These are phyloP conservation scores for Volvox reticuliferus DNA, from an alignment of 139 green algal species.

Conservation along the genomic window DNA sequence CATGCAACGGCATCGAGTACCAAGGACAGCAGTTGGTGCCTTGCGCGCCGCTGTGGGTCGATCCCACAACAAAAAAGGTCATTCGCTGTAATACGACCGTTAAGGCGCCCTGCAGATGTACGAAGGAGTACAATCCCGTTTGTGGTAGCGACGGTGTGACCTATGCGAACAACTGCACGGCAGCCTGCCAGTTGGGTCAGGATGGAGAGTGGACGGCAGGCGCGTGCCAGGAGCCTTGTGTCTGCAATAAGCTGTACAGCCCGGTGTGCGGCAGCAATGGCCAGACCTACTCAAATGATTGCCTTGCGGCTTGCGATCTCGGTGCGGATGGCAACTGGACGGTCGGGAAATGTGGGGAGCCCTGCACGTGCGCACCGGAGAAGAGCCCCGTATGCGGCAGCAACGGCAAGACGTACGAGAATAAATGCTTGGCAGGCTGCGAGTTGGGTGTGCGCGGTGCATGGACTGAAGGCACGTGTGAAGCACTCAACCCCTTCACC, in stretches of 20 bases:
- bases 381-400: conserved; percentile 46
- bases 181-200: neutral
- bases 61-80: neutral
- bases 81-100: neutral
- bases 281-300: neutral
- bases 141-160: neutral
- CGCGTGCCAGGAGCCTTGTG: neutral
- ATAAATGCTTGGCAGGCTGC: conserved; percentile 1
- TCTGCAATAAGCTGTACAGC: neutral
- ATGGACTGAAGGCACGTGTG: neutral
- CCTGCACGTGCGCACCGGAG: neutral
- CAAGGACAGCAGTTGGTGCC: neutral
- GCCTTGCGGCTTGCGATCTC: neutral
- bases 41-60: conserved; percentile 14
- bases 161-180: neutral
- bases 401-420: conserved; percentile 52
- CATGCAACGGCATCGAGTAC: neutral
- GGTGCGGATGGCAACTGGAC: neutral
- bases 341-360: neutral
- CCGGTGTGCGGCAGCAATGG: conserved; percentile 1
- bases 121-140: conserved; percentile 50
- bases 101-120: conserved; percentile 45
- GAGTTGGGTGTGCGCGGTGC: neutral
- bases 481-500: neutral
- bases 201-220: neutral